Base-by-base conservation (phyloP, 768 basidiomycete genomes). In the Rhodotorula graminis region DNA sequence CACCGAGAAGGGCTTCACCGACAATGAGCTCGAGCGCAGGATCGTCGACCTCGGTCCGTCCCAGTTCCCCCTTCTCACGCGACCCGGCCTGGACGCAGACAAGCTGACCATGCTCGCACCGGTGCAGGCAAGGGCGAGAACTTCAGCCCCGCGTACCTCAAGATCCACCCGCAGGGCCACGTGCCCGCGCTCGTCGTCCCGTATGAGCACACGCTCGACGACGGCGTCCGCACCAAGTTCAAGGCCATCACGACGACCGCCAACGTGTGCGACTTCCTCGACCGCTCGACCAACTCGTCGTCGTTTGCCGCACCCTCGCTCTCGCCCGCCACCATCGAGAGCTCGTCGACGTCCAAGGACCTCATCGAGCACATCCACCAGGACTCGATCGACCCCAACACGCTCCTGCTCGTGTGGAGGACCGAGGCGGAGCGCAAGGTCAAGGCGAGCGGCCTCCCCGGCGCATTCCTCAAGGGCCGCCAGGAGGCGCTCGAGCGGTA, bases 301-400 rank as follows among this genome's bases (percentile, higher is more conserved):
- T 16, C 62, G 8, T 68, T 72, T 55, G 27, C 66, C 7, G 68
- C 65, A 6, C 74, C 74, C 0, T 58, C 71, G 50, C 71, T 76
- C 58, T 76, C 75, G 7, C 75, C 75, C 44, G 75, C 75, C n/a
- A 76, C 75, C 5, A 47, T 76, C 25, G 60, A 70, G 59, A 61
- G 69, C 33, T 31, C 61, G 2, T 52, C 52, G 23, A 31, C 47
- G 15, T 67, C 61, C 52, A 56, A 62, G 27, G 68, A 69, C 7
- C 21, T 76, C n/a, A 67, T 76, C 69, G 61, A 65, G 25, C 58
- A 52, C 47, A 47, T 76, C 3, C 75, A 76, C 65, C 46, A 49
- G 27, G 58, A 58, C 6, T 55, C 66, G 12, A 62, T 69, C 23
- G 69, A 76, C 64, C 71, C 71, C 15, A 72, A 76, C 66, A n/a